Conservation (phyloP, 257 asterid genomes). For the Penstemon davidsonii region DNA sequence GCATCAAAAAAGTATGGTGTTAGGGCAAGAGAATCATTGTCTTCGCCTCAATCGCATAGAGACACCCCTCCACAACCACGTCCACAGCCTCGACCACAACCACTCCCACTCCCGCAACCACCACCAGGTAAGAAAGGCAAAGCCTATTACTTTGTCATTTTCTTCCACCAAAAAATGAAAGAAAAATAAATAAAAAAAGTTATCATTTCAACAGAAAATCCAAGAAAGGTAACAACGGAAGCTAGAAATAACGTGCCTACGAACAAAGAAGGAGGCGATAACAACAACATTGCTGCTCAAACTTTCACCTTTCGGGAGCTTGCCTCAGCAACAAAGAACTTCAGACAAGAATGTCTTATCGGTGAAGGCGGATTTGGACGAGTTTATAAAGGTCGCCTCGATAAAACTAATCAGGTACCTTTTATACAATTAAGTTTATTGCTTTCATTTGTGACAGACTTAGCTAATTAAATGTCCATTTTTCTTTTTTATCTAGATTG, state of each 20-base stretch:
- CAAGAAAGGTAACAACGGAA: constrained; percentile 30
- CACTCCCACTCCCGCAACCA: constrained; percentile 29
- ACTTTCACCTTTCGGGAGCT: constrained; percentile 86
- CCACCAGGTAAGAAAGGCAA: constrained; percentile 38
- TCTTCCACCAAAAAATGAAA: background rate
- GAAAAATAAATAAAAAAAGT: too few species aligned
- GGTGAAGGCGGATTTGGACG: constrained; percentile 98
- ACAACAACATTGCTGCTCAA: constrained; percentile 75
- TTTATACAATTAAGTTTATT: background rate
- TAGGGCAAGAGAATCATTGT: constrained; percentile 26
- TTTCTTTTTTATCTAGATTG: constrained; percentile 41
- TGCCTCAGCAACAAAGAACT: constrained; percentile 88
- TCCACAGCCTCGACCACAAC: constrained; percentile 27
- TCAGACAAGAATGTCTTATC: constrained; percentile 69
- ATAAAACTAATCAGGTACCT: constrained; percentile 66
- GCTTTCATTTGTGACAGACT: background rate
- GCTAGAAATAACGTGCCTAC: constrained; percentile 27
- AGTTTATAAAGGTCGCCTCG: constrained; percentile 74
- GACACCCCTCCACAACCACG: constrained; percentile 41
- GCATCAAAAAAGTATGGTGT: constrained; percentile 38
- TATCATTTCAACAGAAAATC: constrained; percentile 31
- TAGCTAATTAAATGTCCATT: background rate
- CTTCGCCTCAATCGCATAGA: constrained; percentile 29
- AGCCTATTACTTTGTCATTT: background rate
- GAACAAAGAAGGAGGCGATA: constrained; percentile 37